Conservation (phyloP, 257 asterid species). For the Gynochthodes officinalis region DNA sequence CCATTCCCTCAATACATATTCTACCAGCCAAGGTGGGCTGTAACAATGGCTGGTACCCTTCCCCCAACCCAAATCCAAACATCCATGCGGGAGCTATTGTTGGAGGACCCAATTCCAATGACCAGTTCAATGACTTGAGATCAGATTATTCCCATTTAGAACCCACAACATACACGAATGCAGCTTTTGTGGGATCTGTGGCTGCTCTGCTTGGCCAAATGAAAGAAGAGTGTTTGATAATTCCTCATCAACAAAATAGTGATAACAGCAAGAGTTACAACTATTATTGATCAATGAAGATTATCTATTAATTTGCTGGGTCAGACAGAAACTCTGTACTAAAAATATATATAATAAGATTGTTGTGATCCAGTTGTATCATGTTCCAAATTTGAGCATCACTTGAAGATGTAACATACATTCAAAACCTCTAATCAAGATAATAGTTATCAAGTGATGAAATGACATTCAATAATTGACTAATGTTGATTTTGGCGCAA, state of each 20-base stretch:
- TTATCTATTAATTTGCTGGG: too few species aligned
- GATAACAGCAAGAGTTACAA: not conserved
- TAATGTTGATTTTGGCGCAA: too few species aligned
- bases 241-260: not conserved
- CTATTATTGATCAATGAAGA: not conserved
- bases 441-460: too few species aligned
- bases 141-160: constrained; percentile 56
- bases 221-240: not conserved
- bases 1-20: constrained; percentile 54
- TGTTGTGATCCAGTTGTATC: too few species aligned
- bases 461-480: too few species aligned
- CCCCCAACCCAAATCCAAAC: constrained; percentile 57
- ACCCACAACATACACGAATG: constrained; percentile 72
- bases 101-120: constrained; percentile 67
- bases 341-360: too few species aligned
- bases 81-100: constrained; percentile 64
- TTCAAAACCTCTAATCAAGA: too few species aligned
- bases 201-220: constrained; percentile 42
- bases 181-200: constrained; percentile 61
- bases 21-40: constrained; percentile 46
- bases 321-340: too few species aligned
- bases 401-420: too few species aligned
- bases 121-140: constrained; percentile 52
- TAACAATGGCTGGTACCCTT: constrained; percentile 45
- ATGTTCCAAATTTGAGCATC: too few species aligned